These are phyloP conservation scores for Boechera retrofracta DNA, from an alignment of 345 rosid species.

Conservation along the genomic window DNA sequence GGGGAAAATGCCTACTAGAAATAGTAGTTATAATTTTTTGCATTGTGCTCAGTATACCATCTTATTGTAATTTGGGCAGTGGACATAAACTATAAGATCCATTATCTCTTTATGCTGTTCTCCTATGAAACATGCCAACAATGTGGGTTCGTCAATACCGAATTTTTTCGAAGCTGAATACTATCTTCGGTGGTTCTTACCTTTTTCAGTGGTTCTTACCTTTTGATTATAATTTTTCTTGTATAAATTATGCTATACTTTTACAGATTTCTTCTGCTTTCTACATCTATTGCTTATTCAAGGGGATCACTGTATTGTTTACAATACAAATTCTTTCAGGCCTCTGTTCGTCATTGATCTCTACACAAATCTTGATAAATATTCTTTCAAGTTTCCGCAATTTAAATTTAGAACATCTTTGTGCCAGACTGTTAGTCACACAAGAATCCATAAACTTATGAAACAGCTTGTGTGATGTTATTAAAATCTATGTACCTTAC, in stretches of 20 bases:
- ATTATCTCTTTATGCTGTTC: not conserved
- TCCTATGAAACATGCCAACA: not conserved
- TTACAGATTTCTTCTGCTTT: not conserved
- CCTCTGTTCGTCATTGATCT: not conserved
- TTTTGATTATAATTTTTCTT: not conserved
- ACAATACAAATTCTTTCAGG: not conserved
- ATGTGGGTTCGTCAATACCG: conserved; percentile 7
- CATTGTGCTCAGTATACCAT: too few species aligned
- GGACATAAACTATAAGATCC: not conserved
- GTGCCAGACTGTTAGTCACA: not conserved
- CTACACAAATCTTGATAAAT: not conserved
- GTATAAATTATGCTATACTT: not conserved
- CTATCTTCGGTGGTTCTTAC: not conserved
- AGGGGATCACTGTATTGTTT: not conserved
- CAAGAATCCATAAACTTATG: conserved; percentile 1
- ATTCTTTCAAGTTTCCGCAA: not conserved
- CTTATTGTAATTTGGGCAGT: too few species aligned
- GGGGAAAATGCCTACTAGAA: too few species aligned
- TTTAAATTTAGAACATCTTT: not conserved
- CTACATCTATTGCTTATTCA: not conserved
- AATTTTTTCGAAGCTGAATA: not conserved
- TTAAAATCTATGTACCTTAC: conserved; percentile 19
- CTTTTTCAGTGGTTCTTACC: not conserved
- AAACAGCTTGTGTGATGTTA: conserved; percentile 17
- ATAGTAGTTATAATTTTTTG: too few species aligned